Evolutionary conservation across 73 alveolate genomes (phyloP).

Genomic region (Paramecium sexaurelia): DNA sequence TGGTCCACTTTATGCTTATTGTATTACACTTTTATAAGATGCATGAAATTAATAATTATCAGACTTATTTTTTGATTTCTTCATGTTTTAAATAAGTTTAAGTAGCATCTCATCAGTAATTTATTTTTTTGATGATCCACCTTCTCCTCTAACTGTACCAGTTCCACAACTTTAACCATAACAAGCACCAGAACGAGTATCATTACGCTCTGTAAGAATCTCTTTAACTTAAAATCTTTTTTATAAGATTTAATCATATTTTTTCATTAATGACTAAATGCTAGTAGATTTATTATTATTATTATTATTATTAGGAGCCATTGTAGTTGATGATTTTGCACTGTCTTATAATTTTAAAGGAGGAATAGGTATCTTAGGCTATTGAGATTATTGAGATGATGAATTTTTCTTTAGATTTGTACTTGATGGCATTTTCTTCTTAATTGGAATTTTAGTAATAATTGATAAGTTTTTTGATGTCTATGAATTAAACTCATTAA

Average conservation of each 20-base stretch:
- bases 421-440: background rate
- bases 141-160: background rate
- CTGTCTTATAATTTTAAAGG: conserved; percentile 40
- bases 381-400: background rate
- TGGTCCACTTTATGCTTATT: background rate
- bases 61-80: background rate
- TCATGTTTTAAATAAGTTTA: conserved; percentile 38
- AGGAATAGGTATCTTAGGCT: conserved; percentile 18
- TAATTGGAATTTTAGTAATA: background rate
- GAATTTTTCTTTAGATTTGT: background rate
- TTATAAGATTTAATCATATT: conserved; percentile 23
- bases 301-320: background rate
- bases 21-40: background rate
- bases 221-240: conserved; percentile 45
- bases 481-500: background rate
- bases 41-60: conserved; percentile 55
- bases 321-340: conserved; percentile 9
- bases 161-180: background rate
- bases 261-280: conserved; percentile 11
- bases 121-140: conserved; percentile 6
- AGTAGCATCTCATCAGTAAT: conserved; percentile 49
- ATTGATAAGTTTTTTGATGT: background rate
- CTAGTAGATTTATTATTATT: background rate
- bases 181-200: background rate
- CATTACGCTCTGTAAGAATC: conserved; percentile 52